A percentile compares a stretch with the other conserved stretches of the same genome.
These are phyloP conservation scores for Fusarium metavorans DNA, from an alignment of 2,329 filamentous ascomycete genomes.

Conservation along the genomic window DNA sequence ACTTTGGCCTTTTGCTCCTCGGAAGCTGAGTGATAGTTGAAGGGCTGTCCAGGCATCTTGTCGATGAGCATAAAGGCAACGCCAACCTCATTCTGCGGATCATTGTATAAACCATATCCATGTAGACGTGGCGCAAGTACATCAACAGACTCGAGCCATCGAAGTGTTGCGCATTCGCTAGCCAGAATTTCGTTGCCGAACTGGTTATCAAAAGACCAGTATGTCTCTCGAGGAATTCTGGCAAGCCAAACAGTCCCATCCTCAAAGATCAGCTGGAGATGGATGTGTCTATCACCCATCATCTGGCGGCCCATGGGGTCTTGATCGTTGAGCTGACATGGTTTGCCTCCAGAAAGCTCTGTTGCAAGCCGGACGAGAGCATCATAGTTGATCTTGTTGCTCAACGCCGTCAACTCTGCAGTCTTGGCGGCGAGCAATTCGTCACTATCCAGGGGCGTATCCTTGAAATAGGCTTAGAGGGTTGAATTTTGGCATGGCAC, in stretches of 20 bases:
- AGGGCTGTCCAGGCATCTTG: slow-evolving; percentile 39
- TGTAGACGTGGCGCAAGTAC: slow-evolving; percentile 39
- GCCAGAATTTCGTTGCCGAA: slow-evolving; percentile 14
- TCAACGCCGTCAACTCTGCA: slow-evolving; percentile 27
- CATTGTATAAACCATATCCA: slow-evolving; percentile 35
- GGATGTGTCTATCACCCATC: slow-evolving; percentile 23
- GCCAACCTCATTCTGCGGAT: slow-evolving; percentile 38
- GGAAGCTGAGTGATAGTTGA: slow-evolving; percentile 28
- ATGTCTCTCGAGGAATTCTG: slow-evolving; percentile 15
- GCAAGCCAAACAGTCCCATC: slow-evolving; percentile 22
- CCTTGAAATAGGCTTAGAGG: neutral
- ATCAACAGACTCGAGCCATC: slow-evolving; percentile 42
- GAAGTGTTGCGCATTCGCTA: slow-evolving; percentile 25
- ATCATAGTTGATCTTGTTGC: slow-evolving; percentile 25
- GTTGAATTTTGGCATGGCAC: neutral
- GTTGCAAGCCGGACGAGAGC: slow-evolving; percentile 27
- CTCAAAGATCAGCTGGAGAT: slow-evolving; percentile 19
- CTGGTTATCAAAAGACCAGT: slow-evolving; percentile 8
- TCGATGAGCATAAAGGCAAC: slow-evolving; percentile 45
- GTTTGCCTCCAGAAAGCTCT: slow-evolving; percentile 27
- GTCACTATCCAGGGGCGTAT: slow-evolving; percentile 30
- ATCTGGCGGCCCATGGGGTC: slow-evolving; percentile 9
- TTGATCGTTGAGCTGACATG: slow-evolving; percentile 18
- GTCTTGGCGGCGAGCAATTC: slow-evolving; percentile 30
- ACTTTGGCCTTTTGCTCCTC: slow-evolving; percentile 35